Percentiles rank a stretch among this genome's conserved stretches.
phyloP scores from a whole-genome alignment of 164 flowering plant genomes.

The Vitis rupestris region DNA sequence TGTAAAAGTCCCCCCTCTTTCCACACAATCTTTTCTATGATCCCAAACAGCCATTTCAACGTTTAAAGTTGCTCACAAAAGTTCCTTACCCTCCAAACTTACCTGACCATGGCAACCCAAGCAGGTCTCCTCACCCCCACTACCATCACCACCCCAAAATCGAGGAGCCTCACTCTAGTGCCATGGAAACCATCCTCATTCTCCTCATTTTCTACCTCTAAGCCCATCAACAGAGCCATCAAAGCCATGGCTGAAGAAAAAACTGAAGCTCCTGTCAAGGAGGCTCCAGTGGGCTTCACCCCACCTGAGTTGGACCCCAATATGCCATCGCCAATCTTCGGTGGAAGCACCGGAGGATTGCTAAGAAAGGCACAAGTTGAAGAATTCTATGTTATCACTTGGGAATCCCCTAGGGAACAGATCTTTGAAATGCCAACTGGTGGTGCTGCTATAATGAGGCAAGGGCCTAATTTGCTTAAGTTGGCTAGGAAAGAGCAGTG shows the following conservation, averaged over 20 bases:
- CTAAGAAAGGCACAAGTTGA: conserved; percentile 85
- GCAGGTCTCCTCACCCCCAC: conserved; percentile 69
- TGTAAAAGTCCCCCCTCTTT: neutral
- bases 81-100: no score
- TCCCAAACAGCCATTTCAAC: neutral
- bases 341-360: conserved; percentile 86
- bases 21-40: neutral
- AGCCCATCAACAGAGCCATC: conserved; percentile 22
- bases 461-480: conserved; percentile 85
- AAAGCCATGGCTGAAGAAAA: conserved; percentile 46
- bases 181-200: conserved; percentile 54
- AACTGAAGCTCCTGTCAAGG: conserved; percentile 16
- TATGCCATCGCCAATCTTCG: conserved; percentile 89
- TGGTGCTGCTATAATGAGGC: conserved; percentile 92
- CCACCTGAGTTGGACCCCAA: conserved; percentile 85
- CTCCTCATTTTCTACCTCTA: conserved; percentile 30
- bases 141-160: conserved; percentile 8
- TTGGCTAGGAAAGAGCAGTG: conserved; percentile 97
- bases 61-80: neutral
- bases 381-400: conserved; percentile 86
- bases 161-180: conserved; percentile 28
- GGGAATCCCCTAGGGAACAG: conserved; percentile 90
- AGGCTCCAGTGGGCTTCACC: conserved; percentile 78
- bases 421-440: conserved; percentile 94
- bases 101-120: conserved; percentile 79